These are phyloP conservation scores for Marchantia paleacea DNA, from an alignment of 225 moss, liverwort and hornwort genomes.

Conservation along the genomic window DNA sequence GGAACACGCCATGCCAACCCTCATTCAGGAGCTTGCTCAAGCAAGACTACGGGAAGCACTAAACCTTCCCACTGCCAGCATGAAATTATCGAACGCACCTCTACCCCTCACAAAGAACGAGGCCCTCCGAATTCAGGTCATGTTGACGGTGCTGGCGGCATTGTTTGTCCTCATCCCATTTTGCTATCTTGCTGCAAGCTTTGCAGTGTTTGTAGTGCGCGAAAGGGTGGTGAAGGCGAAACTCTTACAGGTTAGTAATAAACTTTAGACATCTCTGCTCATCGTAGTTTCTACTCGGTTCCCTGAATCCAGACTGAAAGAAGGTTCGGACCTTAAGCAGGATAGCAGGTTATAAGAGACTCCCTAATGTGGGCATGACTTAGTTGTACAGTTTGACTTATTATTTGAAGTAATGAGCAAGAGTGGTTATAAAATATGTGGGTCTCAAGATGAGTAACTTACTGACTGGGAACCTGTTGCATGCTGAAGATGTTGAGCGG, in stretches of 20 bases:
- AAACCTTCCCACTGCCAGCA: slow-evolving; percentile 50
- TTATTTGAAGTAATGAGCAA: neutral
- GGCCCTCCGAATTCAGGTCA: slow-evolving; percentile 64
- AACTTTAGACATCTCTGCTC: neutral
- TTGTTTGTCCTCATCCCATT: slow-evolving; percentile 93
- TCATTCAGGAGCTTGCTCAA: slow-evolving; percentile 85
- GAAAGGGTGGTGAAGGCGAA: slow-evolving; percentile 94
- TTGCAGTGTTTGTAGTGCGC: slow-evolving; percentile 83
- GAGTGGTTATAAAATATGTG: neutral
- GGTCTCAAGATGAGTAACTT: neutral
- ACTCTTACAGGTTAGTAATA: slow-evolving; percentile 69
- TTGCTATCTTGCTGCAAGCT: slow-evolving; percentile 88
- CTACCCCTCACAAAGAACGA: slow-evolving; percentile 83
- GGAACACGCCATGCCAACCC: slow-evolving; percentile 76
- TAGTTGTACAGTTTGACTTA: too few relatives aligned
- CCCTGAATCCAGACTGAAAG: neutral
- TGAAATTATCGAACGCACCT: slow-evolving; percentile 65
- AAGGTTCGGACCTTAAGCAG: neutral
- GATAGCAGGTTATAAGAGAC: too few relatives aligned
- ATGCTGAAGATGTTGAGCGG: slow-evolving; percentile 80
- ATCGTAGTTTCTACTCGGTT: neutral
- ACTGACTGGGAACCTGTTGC: neutral
- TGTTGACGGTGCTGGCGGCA: slow-evolving; percentile 82
- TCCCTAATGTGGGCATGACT: too few relatives aligned
- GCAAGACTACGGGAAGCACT: slow-evolving; percentile 59